Conservation (phyloP, 768 basidiomycete species). For the Austroboletus eburneus region DNA sequence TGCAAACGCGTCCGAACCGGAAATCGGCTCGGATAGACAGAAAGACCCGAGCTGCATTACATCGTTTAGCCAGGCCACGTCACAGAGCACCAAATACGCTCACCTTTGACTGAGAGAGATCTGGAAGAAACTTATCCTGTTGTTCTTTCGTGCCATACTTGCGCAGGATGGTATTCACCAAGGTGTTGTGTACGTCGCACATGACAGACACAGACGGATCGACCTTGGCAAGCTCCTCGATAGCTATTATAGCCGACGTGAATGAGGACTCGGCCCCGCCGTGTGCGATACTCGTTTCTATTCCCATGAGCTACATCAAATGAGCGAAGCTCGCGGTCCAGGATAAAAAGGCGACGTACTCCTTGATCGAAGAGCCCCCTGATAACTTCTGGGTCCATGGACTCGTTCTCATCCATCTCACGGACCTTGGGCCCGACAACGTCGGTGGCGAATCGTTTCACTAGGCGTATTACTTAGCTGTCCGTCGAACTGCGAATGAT, state of each 20-base stretch:
- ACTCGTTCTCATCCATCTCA: constrained; percentile 98
- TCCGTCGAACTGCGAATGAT: not conserved
- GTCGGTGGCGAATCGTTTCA: constrained; percentile 83
- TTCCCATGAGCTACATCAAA: constrained; percentile 82
- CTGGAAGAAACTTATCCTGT: constrained; percentile 84
- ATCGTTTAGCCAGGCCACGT: not conserved
- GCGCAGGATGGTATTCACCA: constrained; percentile 92
- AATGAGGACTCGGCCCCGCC: constrained; percentile 91
- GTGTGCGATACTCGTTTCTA: constrained; percentile 81
- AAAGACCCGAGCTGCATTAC: constrained; percentile 81
- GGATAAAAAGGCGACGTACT: constrained; percentile 41
- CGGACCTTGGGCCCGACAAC: constrained; percentile 87
- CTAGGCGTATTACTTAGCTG: constrained; percentile 38
- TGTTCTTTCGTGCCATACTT: constrained; percentile 82
- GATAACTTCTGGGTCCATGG: constrained; percentile 86
- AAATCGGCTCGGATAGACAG: constrained; percentile 88
- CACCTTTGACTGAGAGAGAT: constrained; percentile 75
- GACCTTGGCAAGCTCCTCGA: constrained; percentile 94
- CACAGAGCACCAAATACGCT: not conserved
- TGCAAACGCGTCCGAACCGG: constrained; percentile 97
- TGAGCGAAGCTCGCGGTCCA: not conserved
- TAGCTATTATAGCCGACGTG: constrained; percentile 91
- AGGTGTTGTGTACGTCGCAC: constrained; percentile 98
- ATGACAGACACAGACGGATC: constrained; percentile 96
- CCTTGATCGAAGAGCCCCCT: constrained; percentile 93